A percentile compares a stretch with the other conserved stretches of the same genome.
Evolutionary conservation across 1,284 basidiomycete genomes (phyloP).

Genomic region (Ceratobasidium papillatum): DNA sequence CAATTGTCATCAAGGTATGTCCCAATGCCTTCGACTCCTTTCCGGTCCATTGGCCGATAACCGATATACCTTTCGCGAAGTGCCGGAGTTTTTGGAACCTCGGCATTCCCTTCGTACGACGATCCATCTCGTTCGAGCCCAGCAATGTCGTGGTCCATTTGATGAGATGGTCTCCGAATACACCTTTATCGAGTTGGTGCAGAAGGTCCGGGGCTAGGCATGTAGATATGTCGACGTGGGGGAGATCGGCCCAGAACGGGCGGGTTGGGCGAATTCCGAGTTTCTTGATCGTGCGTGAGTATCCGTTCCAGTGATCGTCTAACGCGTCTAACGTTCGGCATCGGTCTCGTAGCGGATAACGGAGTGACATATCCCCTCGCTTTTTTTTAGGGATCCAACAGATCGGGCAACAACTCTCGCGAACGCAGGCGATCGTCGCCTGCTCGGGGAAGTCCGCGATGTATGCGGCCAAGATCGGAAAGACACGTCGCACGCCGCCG

Average conservation of each 20-base stretch:
- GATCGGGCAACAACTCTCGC: constrained; percentile 20
- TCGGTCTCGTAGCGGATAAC: neutral
- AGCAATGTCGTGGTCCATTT: constrained; percentile 45
- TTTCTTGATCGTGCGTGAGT: neutral
- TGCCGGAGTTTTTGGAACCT: no score
- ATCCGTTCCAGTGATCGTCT: neutral
- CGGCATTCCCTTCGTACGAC: no score
- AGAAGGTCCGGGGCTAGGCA: no score
- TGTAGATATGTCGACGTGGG: constrained; percentile 11
- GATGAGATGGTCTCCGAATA: no score
- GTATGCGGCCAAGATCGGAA: constrained; percentile 45
- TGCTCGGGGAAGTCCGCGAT: constrained; percentile 47
- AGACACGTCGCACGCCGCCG: constrained; percentile 29
- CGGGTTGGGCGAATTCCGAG: neutral
- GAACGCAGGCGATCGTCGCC: constrained; percentile 42
- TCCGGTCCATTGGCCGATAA: constrained; percentile 51
- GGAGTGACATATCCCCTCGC: neutral
- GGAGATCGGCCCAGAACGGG: no score
- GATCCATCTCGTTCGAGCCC: no score
- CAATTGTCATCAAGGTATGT: constrained; percentile 50
- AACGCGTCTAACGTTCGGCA: neutral
- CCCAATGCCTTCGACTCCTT: constrained; percentile 52
- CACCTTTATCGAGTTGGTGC: no score
- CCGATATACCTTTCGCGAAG: no score
- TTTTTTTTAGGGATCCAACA: neutral